Base-by-base conservation (phyloP, 768 basidiomycete genomes). In the Saitozyma podzolica region DNA sequence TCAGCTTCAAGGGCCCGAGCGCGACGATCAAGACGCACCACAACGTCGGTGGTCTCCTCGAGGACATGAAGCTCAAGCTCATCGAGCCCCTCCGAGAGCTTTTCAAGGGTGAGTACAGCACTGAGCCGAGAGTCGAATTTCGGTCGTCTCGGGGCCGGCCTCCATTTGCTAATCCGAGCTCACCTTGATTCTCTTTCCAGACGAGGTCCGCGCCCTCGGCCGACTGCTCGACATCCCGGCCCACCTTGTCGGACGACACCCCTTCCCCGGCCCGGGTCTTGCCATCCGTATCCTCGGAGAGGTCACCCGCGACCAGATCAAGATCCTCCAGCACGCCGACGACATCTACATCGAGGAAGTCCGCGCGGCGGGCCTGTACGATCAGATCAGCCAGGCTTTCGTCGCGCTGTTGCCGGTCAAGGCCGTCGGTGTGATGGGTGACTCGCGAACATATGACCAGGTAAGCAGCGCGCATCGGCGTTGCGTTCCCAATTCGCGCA, bases 21-120 rank as follows among this genome's bases (percentile, higher is more conserved):
- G 96, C 96, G 45, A 98, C 95, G 9, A 99, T 99, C 84, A 99
- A 99, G 84, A 98, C 96, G 2, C 96, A 99, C 79, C 96, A 98
- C 80, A 99, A 99, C 69, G 96, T 98, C 68, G 96, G 96, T 39
- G 95, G 95, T 3, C 83, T 99, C 56, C 84, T 97, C 64, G 90
- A 89, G 76, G 89, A 98, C 81, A 99, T 98, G 96, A 96, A 92
- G 80, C 85, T 99, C 72, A 98, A 98, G 83, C 84, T 99, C 54
- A 98, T 99, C 68, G 96, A 99, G 81, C 96, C 96, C 17, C 82
- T 99, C 43, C 85, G 96, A 42, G 96, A 98, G 82, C 84, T 99
- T 16, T 99, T 99, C 87, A 98, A 99, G 84, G 96, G 95, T 91
- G 68, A 20, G 83, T 77, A 54, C 6, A 0, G 40, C 40, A 9